Percentiles rank a stretch among this genome's conserved stretches.
Conservation (phyloP, 768 basidiomycete species). For the Austroboletus festivus region DNA sequence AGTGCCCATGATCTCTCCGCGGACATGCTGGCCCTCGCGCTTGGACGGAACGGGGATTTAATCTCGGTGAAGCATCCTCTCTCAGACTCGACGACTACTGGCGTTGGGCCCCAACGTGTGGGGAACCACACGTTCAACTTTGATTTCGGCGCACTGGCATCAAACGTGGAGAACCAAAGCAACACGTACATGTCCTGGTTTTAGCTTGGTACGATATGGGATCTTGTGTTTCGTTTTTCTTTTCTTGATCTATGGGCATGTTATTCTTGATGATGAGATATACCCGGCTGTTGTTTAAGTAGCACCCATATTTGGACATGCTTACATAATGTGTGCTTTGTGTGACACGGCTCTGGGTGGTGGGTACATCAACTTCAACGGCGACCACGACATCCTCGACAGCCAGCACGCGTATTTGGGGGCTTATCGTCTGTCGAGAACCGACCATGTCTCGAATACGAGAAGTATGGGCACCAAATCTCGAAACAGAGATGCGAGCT, state of each 20-base stretch:
- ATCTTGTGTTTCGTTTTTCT: constrained; percentile 12
- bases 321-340: constrained; percentile 24
- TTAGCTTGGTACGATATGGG: constrained; percentile 23
- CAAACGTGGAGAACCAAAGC: constrained; percentile 55
- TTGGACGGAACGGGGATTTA: constrained; percentile 29
- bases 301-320: neutral
- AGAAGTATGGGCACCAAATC: constrained; percentile 93
- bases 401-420: constrained; percentile 1
- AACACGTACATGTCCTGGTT: constrained; percentile 67
- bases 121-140: constrained; percentile 57
- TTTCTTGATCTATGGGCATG: constrained; percentile 14
- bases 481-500: constrained; percentile 87
- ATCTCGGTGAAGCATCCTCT: constrained; percentile 16
- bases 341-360: constrained; percentile 20
- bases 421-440: constrained; percentile 3
- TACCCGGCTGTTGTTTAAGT: too few relatives aligned
- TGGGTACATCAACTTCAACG: constrained; percentile 10
- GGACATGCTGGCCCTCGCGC: constrained; percentile 31
- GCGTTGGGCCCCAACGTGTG: constrained; percentile 38
- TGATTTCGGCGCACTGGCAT: constrained; percentile 57
- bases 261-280: constrained; percentile 6
- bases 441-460: constrained; percentile 75
- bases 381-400: constrained; percentile 21
- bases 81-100: constrained; percentile 18
- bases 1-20: constrained; percentile 29